A percentile compares a stretch with the other conserved stretches of the same genome.
Conservation (phyloP, 306 rosid genomes). For the Begonia peltatifolia region DNA sequence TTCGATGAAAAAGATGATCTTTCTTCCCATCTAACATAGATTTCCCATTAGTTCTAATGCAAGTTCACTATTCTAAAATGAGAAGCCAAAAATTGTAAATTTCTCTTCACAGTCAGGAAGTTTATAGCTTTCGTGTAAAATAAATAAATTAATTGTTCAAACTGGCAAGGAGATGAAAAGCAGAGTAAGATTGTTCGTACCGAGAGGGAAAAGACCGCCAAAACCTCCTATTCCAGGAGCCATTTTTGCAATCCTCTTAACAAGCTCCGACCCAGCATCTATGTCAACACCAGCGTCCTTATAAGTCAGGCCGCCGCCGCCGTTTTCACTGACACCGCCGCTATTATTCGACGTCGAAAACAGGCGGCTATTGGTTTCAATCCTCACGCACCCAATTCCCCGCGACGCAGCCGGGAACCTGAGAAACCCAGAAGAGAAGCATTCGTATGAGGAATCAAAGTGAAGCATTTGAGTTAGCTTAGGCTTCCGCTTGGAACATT, state of each 20-base stretch:
- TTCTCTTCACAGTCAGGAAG: too few relatives aligned
- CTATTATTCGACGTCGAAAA: not conserved
- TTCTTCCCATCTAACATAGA: too few relatives aligned
- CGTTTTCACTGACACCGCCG: not conserved
- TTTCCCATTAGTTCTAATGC: too few relatives aligned
- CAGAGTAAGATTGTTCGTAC: slow-evolving; percentile 17
- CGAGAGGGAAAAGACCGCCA: slow-evolving; percentile 80
- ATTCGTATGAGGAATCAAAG: not conserved
- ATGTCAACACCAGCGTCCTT: slow-evolving; percentile 87
- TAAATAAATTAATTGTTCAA: not conserved
- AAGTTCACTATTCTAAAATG: not conserved
- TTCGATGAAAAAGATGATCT: too few relatives aligned
- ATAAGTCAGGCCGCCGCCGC: slow-evolving; percentile 44
- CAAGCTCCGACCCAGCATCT: slow-evolving; percentile 90
- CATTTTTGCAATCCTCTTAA: slow-evolving; percentile 71
- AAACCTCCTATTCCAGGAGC: slow-evolving; percentile 93
- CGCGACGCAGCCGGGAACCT: not conserved
- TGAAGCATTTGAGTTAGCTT: not conserved
- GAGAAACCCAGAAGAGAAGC: slow-evolving; percentile 1
- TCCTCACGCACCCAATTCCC: not conserved
- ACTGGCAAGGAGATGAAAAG: too few relatives aligned
- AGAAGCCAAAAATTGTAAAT: too few relatives aligned
- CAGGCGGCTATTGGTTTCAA: not conserved
- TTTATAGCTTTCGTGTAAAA: not conserved
- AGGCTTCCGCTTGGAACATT: not conserved